A percentile compares a stretch with the other conserved stretches of the same genome.
phyloP scores from a whole-genome alignment of 163 green algal species.

The Scenedesmus sp. region DNA sequence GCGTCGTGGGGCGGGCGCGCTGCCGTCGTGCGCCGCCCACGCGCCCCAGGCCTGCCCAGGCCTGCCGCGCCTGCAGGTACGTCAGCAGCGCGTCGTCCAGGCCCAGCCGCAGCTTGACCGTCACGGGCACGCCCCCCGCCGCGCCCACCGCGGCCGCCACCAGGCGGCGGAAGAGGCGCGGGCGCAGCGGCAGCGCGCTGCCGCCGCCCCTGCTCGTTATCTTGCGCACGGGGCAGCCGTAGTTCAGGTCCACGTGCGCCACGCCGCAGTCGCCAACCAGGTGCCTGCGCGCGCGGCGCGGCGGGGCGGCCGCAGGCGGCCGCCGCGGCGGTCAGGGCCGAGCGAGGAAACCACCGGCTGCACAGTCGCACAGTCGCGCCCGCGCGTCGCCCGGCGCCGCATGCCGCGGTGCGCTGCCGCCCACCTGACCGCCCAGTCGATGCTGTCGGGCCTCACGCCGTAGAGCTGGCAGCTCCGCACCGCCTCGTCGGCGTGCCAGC shows the following conservation, averaged over 20 bases:
- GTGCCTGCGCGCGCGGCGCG: slow-evolving; percentile 24
- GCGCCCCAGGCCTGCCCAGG: no score
- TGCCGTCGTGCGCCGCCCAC: no score
- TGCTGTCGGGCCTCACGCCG: slow-evolving; percentile 44
- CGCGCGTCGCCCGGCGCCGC: neutral
- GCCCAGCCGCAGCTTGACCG: slow-evolving; percentile 66
- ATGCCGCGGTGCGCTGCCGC: neutral
- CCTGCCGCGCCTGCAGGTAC: no score
- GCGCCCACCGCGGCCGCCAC: slow-evolving; percentile 53
- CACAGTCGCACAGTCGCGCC: neutral
- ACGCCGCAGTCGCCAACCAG: slow-evolving; percentile 52
- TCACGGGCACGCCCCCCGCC: slow-evolving; percentile 56
- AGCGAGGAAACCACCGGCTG: no score
- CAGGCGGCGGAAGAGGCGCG: slow-evolving; percentile 48
- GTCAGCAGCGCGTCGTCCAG: slow-evolving; percentile 43
- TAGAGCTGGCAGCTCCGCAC: slow-evolving; percentile 60
- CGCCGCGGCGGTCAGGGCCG: neutral
- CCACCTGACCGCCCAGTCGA: slow-evolving; percentile 43
- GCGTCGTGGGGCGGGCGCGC: no score
- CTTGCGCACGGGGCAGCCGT: slow-evolving; percentile 70
- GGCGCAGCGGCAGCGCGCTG: slow-evolving; percentile 57
- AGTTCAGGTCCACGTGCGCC: slow-evolving; percentile 71
- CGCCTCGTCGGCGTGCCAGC: slow-evolving; percentile 33
- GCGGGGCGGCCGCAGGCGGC: neutral
- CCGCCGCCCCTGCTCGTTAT: slow-evolving; percentile 59